Evolutionary conservation across 176 grass and related monocot genomes (phyloP).

Genomic region (Cenchrus americanus): DNA sequence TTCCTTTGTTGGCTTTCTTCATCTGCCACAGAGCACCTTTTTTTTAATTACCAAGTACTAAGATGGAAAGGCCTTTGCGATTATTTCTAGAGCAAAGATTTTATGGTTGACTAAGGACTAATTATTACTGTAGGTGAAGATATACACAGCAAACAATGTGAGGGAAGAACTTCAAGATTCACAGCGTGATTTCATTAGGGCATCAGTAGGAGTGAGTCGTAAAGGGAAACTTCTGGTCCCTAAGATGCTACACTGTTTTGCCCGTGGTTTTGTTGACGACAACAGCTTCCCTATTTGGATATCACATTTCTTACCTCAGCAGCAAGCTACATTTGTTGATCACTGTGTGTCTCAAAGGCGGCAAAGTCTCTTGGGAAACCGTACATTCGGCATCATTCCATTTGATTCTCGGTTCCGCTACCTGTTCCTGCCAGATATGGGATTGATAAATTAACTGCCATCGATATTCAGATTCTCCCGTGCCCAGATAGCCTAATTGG

Average conservation of each 20-base stretch:
- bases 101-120: background rate
- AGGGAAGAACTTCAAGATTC: slow-evolving; percentile 86
- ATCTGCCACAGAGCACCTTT: background rate
- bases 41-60: background rate
- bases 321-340: slow-evolving; percentile 83
- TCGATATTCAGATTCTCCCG: background rate
- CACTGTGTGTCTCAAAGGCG: slow-evolving; percentile 78
- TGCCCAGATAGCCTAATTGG: slow-evolving; percentile 21
- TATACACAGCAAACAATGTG: slow-evolving; percentile 76
- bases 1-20: background rate
- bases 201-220: slow-evolving; percentile 79
- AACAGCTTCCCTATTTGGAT: slow-evolving; percentile 78
- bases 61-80: slow-evolving; percentile 8
- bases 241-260: slow-evolving; percentile 88
- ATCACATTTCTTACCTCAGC: slow-evolving; percentile 80
- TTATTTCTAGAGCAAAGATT: background rate
- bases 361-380: slow-evolving; percentile 76
- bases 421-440: slow-evolving; percentile 78
- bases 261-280: slow-evolving; percentile 80
- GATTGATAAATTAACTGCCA: slow-evolving; percentile 25
- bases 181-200: slow-evolving; percentile 79
- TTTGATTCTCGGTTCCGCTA: slow-evolving; percentile 93
- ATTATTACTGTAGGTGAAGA: slow-evolving; percentile 68
- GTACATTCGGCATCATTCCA: slow-evolving; percentile 72
- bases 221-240: slow-evolving; percentile 92